These are phyloP conservation scores for Ananas comosus DNA, from an alignment of 176 grass and related monocot species.

Conservation along the genomic window DNA sequence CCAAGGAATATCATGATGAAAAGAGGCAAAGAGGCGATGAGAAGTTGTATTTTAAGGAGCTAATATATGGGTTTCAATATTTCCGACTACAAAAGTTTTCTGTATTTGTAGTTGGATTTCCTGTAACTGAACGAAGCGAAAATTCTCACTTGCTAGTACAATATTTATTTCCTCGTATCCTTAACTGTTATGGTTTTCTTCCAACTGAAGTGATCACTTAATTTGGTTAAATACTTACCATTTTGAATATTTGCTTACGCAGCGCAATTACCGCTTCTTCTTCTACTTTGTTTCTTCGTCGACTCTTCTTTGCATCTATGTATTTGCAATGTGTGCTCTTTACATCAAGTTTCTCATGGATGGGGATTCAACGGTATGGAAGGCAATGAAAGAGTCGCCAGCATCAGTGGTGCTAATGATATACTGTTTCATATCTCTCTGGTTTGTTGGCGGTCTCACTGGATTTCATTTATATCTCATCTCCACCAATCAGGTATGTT, in stretches of 20 bases:
- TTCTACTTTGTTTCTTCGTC: constrained; percentile 65
- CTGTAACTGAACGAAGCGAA: too few species aligned
- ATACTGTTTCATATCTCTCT: constrained; percentile 73
- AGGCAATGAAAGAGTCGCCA: constrained; percentile 58
- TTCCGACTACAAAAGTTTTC: too few species aligned
- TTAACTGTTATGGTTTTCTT: not conserved
- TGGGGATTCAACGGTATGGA: constrained; percentile 38
- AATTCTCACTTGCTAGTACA: not conserved
- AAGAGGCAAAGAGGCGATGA: too few species aligned
- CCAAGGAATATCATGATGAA: too few species aligned
- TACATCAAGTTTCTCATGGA: constrained; percentile 64
- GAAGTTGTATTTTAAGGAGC: too few species aligned
- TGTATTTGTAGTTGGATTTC: too few species aligned
- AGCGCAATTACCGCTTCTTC: constrained; percentile 68
- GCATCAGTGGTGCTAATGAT: constrained; percentile 58
- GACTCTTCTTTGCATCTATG: constrained; percentile 55
- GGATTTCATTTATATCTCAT: constrained; percentile 73
- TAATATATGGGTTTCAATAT: too few species aligned
- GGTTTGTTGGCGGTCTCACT: constrained; percentile 72
- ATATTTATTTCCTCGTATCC: not conserved
- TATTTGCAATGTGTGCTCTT: constrained; percentile 66
- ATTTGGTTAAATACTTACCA: not conserved
- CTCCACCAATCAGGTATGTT: constrained; percentile 49
- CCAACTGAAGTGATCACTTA: not conserved
- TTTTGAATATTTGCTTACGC: constrained; percentile 19